Conservation (phyloP, 208 protist genomes). For the Leishmania tropica region DNA sequence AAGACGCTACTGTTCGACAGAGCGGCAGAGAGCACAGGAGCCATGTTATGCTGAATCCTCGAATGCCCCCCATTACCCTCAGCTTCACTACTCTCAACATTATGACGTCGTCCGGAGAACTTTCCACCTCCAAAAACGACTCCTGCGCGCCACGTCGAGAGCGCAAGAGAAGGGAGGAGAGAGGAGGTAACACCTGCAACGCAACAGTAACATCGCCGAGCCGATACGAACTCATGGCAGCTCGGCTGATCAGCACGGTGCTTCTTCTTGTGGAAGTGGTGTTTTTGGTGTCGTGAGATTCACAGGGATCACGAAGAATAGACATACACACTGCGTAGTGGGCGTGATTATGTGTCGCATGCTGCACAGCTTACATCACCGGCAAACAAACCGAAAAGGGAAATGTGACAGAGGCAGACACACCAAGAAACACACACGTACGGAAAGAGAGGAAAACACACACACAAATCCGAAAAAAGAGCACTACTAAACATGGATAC, state of each 20-base stretch:
- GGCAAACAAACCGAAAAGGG: background rate
- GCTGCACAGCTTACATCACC: background rate
- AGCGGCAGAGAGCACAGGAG: background rate
- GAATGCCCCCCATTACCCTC: background rate
- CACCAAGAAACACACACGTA: background rate
- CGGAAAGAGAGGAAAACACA: background rate
- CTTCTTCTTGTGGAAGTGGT: background rate
- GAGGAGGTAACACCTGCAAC: background rate
- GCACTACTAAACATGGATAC: constrained; percentile 1
- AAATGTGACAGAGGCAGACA: background rate
- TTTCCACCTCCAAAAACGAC: background rate
- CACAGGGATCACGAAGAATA: background rate
- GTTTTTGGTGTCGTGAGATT: background rate
- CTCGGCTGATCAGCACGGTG: background rate
- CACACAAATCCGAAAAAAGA: background rate
- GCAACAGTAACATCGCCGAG: background rate
- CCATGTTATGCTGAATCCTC: background rate
- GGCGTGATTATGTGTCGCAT: background rate
- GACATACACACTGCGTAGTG: background rate
- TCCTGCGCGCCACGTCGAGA: background rate
- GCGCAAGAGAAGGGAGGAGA: background rate
- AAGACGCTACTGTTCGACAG: background rate
- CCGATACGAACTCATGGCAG: background rate
- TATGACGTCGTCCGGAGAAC: background rate
- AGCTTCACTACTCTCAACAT: background rate